Evolutionary conservation across 768 basidiomycete genomes (phyloP).

Genomic region (Suillus occidentalis): DNA sequence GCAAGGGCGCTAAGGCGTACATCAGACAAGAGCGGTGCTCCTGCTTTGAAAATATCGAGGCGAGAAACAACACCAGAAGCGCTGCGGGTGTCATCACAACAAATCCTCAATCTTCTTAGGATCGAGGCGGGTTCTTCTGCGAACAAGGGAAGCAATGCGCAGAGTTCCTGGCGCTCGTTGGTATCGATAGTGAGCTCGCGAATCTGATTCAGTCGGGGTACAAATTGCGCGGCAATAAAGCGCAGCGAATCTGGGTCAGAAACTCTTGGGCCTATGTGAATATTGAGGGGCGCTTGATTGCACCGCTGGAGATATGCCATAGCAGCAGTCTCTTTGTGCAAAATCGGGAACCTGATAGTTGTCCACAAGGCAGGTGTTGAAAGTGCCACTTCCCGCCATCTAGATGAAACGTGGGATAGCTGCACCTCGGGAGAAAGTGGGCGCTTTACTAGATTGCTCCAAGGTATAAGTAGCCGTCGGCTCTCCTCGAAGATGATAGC

Average conservation of each 20-base stretch:
- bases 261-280: slow-evolving; percentile 32
- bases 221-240: slow-evolving; percentile 25
- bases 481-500: slow-evolving; percentile 35
- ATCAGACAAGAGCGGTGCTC: slow-evolving; percentile 32
- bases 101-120: slow-evolving; percentile 30
- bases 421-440: slow-evolving; percentile 34
- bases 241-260: slow-evolving; percentile 25
- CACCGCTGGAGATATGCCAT: slow-evolving; percentile 32
- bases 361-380: slow-evolving; percentile 37
- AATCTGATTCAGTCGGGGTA: slow-evolving; percentile 32
- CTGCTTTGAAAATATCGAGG: slow-evolving; percentile 32
- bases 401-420: slow-evolving; percentile 35
- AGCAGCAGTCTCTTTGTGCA: slow-evolving; percentile 28
- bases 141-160: slow-evolving; percentile 23
- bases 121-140: slow-evolving; percentile 23
- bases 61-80: slow-evolving; percentile 29
- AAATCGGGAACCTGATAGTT: slow-evolving; percentile 32
- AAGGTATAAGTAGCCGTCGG: slow-evolving; percentile 26
- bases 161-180: slow-evolving; percentile 32
- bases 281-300: slow-evolving; percentile 30
- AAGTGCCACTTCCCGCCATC: slow-evolving; percentile 38
- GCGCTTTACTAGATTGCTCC: slow-evolving; percentile 25
- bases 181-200: slow-evolving; percentile 33
- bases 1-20: slow-evolving; percentile 34
- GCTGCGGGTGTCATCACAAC: slow-evolving; percentile 23